Evolutionary conservation across 805 yeast genomes (phyloP), one percentile per base, ranked within the genome.

Genomic region (Spencermartinsiella europaea): DNA sequence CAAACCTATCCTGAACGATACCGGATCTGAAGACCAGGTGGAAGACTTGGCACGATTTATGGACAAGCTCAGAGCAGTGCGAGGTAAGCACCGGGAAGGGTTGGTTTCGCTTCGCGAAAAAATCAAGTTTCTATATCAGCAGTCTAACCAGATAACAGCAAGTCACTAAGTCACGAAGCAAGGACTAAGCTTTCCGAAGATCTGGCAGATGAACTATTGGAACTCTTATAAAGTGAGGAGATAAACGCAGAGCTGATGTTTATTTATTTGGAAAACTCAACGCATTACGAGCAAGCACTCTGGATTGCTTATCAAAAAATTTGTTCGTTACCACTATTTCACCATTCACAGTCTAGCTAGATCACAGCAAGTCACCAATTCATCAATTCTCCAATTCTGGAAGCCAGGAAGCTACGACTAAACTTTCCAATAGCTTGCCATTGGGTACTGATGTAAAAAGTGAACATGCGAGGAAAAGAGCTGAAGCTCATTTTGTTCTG

Each of bases 361-460:
- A 53, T 42, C 43, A 46, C 14, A 55, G 51, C 33, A 16, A 48
- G 8, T 44, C 55, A 4, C 51, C 60, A 54, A 42, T n/a, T n/a
- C n/a, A n/a, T n/a, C n/a, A n/a, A n/a, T n/a, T n/a, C n/a, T n/a
- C n/a, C n/a, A n/a, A n/a, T n/a, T n/a, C n/a, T n/a, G n/a, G n/a
- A n/a, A n/a, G 58, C 3, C 45, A 57, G 3, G 65, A 62, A 16
- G 65, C 67, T 45, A 57, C 66, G 25, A 46, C 34, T 41, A 54
- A 56, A 21, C 54, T 66, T 36, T 67, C 68, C 2, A 64, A 63
- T 21, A 51, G 58, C n/a, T 46, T 67, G 12, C 68, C 69, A 1
- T n/a, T n/a, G n/a, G n/a, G n/a, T n/a, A n/a, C n/a, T n/a, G n/a
- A n/a, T n/a, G n/a, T n/a, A n/a, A n/a, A n/a, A n/a, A n/a, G n/a